These are phyloP conservation scores for Carex parvula DNA, from an alignment of 176 grass and related monocot genomes.

Conservation along the genomic window DNA sequence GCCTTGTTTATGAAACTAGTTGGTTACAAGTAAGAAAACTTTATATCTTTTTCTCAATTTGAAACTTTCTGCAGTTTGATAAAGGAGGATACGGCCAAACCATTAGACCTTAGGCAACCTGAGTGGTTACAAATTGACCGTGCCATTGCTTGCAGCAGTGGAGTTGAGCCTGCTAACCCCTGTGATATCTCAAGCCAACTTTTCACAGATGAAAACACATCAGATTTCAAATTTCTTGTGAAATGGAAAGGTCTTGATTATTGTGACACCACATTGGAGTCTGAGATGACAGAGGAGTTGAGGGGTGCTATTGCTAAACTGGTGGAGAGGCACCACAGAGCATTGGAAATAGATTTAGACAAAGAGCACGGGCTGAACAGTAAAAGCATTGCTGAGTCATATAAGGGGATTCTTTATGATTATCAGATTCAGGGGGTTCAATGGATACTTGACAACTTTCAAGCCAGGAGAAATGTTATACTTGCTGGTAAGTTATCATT, in stretches of 20 bases:
- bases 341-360: conserved; percentile 19
- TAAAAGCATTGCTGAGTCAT: conserved; percentile 16
- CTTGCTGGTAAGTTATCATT: conserved; percentile 49
- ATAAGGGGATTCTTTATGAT: conserved; percentile 37
- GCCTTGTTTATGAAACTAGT: not conserved
- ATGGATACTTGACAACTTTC: conserved; percentile 59
- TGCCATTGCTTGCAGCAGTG: conserved; percentile 45
- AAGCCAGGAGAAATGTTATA: conserved; percentile 48
- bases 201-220: conserved; percentile 25
- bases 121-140: conserved; percentile 70
- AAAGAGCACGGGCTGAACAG: conserved; percentile 19
- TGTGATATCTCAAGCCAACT: conserved; percentile 44
- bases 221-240: conserved; percentile 50
- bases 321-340: conserved; percentile 42
- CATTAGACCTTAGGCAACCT: conserved; percentile 42
- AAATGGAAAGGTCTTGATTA: conserved; percentile 84
- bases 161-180: conserved; percentile 24
- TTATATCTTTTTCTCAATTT: not conserved
- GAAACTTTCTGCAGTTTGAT: conserved; percentile 26
- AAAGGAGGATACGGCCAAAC: conserved; percentile 33
- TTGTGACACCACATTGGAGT: conserved; percentile 57
- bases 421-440: conserved; percentile 75
- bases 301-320: conserved; percentile 34
- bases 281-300: conserved; percentile 35
- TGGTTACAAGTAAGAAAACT: not conserved